Conservation (phyloP, 169 alveolate genomes). For the Hepatocystis sp. region DNA sequence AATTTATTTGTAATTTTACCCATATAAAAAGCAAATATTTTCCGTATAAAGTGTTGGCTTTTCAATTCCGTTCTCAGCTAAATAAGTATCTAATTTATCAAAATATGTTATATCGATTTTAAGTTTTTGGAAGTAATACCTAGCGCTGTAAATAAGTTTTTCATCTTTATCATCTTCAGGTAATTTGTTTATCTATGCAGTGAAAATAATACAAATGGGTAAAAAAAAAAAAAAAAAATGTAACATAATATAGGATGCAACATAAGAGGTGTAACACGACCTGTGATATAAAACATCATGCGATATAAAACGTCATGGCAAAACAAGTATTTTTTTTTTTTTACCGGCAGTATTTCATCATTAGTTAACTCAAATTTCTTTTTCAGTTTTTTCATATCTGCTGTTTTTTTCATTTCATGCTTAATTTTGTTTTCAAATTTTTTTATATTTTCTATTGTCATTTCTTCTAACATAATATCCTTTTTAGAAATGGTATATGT, state of each 20-base stretch:
- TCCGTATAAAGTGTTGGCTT: conserved; percentile 67
- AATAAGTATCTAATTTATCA: conserved; percentile 56
- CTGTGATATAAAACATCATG: no score
- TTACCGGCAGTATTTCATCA: conserved; percentile 81
- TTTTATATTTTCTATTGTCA: conserved; percentile 80
- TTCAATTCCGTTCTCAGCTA: conserved; percentile 46
- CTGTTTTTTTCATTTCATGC: conserved; percentile 80
- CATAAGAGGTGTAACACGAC: no score
- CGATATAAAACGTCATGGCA: not conserved
- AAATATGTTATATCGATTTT: conserved; percentile 66
- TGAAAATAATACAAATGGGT: not conserved
- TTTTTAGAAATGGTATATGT: conserved; percentile 81
- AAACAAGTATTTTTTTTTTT: not conserved
- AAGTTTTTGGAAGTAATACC: conserved; percentile 68
- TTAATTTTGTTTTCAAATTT: conserved; percentile 80
- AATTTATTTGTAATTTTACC: conserved; percentile 16
- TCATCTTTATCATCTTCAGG: conserved; percentile 73
- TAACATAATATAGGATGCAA: not conserved
- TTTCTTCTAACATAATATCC: conserved; percentile 78
- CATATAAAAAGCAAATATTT: conserved; percentile 66
- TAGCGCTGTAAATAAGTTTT: conserved; percentile 52
- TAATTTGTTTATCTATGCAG: conserved; percentile 30
- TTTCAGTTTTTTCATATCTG: conserved; percentile 80
- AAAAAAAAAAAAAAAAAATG: conserved; percentile 2
- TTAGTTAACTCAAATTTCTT: conserved; percentile 79